Percentiles rank a stretch among this genome's conserved stretches.
These are phyloP conservation scores for Solanum arcanum DNA, from an alignment of 257 asterid genomes.

Conservation along the genomic window DNA sequence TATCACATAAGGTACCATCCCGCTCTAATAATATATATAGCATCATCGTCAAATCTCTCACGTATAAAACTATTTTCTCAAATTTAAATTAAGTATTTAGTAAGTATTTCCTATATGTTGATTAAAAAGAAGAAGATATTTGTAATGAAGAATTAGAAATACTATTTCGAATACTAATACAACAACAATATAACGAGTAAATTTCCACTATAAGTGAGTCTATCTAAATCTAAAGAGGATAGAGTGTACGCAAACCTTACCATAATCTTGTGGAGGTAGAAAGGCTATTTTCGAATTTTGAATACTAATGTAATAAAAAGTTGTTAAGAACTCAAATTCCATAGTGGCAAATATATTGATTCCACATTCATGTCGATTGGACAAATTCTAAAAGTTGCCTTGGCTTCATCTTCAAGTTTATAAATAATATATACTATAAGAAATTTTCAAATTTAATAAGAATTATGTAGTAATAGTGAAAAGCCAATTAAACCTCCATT, in stretches of 20 bases:
- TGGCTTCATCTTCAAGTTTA: no score
- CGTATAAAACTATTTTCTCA: not conserved
- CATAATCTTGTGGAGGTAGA: not conserved
- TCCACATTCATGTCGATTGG: no score
- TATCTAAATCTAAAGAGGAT: no score
- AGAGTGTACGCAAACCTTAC: no score
- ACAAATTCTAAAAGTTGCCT: no score
- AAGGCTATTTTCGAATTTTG: not conserved
- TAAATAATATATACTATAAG: no score
- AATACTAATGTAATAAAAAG: not conserved
- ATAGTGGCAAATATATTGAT: not conserved
- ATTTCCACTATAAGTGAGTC: not conserved
- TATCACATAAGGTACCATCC: not conserved
- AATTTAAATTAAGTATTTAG: not conserved
- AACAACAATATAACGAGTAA: not conserved
- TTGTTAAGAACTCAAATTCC: not conserved
- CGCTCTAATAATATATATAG: not conserved
- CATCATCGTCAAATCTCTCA: not conserved
- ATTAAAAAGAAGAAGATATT: not conserved
- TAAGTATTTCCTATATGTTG: not conserved
- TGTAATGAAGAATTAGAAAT: not conserved
- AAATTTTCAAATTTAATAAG: not conserved
- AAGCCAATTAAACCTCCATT: not conserved
- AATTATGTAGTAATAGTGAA: not conserved
- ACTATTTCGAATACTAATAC: not conserved